Evolutionary conservation across 345 rosid genomes (phyloP), one percentile per base, ranked within the genome.

Genomic region (Murraya koenigii): DNA sequence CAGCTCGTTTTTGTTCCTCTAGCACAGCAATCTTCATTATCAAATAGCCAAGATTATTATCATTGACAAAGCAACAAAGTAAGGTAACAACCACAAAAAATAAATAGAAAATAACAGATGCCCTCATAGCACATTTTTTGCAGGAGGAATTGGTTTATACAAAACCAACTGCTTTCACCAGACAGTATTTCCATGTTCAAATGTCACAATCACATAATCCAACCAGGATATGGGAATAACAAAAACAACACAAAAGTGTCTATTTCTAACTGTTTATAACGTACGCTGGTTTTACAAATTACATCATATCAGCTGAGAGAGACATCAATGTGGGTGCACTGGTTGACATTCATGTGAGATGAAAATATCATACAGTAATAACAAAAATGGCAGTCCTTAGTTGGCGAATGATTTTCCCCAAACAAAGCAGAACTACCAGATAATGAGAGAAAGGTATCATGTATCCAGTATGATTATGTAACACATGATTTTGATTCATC

Each of bases 21-120:
- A 96, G 85, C 72, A 90, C 82, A 75, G 95, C 93, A 69, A 93
- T 84, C 98, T 96, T 80, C 80, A 84, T 81, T 69, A 76, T 82
- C 80, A 79, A 72, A 72, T 11, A 71, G 72, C 78, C 77, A 71
- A 80, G 80, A 64, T 19, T 25, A 79, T 32, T 8, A 72, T 75
- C 44, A 28, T 56, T 74, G 72, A 69, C 19, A 72, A 15, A 47
- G 63, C 65, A 28, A 69, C 19, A 72, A 15, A 47, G 63, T 56
- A 28, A 41, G 49, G 54, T 1, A 66, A 25, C n/a, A 22, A 33
- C 10, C 20, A 71, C 8, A 30, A 23, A 26, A 36, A 47, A 17
- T n/a, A 32, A 25, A 62, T 5, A 19, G 20, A 49, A 55, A 54
- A 38, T 23, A 65, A 7, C 36, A 44, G 61, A 66, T 32, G 44